Percentiles rank a stretch among this genome's conserved stretches.
phyloP scores from a whole-genome alignment of 202 grass and related monocot genomes.

The Setaria viridis region DNA sequence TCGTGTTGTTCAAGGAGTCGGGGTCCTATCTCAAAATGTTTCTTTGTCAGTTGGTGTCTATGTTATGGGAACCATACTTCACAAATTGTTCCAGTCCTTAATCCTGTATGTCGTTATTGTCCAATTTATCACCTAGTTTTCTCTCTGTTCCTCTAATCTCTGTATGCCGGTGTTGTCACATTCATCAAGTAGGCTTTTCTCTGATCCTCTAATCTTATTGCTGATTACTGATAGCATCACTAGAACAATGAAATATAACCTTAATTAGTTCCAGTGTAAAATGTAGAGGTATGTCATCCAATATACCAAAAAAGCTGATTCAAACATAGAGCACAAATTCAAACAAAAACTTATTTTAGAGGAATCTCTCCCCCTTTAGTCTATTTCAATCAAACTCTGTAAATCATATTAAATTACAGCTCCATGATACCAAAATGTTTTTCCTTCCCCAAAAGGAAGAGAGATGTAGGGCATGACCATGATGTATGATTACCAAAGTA shows the following conservation, averaged over 20 bases:
- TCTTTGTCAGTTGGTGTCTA: slow-evolving; percentile 13
- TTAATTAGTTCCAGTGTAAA: background rate
- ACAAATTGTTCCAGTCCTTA: background rate
- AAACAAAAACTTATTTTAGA: background rate
- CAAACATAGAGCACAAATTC: background rate
- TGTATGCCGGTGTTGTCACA: background rate
- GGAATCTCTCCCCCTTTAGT: background rate
- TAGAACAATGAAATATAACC: background rate
- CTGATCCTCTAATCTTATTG: background rate
- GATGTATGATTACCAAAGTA: background rate
- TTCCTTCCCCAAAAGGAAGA: no score
- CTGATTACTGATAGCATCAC: background rate
- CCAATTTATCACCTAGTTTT: background rate
- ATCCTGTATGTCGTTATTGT: background rate
- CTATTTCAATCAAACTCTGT: background rate
- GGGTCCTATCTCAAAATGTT: background rate
- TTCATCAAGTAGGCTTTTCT: background rate
- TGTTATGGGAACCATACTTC: background rate
- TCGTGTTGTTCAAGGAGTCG: background rate
- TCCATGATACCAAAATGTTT: background rate
- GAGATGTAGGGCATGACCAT: background rate
- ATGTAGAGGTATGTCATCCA: background rate
- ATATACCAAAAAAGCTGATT: background rate
- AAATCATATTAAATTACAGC: background rate
- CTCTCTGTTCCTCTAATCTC: background rate